Percentiles rank a stretch among this genome's conserved stretches.
These are phyloP conservation scores for Paecilomyces variotii DNA, from an alignment of 2,329 filamentous ascomycete species.

Conservation along the genomic window DNA sequence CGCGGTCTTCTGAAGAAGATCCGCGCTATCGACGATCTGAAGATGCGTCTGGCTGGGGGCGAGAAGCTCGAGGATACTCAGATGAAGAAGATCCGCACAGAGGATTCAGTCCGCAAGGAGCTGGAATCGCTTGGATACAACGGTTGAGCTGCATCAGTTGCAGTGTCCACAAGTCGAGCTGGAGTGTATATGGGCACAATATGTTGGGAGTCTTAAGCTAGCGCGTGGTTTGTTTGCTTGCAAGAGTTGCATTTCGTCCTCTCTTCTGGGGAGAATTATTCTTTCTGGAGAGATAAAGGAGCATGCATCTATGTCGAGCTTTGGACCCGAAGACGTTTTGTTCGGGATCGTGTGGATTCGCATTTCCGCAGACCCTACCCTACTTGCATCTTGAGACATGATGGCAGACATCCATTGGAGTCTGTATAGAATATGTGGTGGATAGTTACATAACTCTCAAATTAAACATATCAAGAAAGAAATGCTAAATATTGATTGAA, in stretches of 20 bases:
- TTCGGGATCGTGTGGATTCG: neutral
- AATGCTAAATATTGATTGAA: slow-evolving; percentile 8
- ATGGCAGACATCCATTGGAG: neutral
- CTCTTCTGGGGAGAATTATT: neutral
- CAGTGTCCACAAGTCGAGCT: neutral
- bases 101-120: slow-evolving; percentile 75
- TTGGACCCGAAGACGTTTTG: neutral
- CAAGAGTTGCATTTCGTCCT: neutral
- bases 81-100: slow-evolving; percentile 94
- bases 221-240: neutral
- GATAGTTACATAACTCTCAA: neutral
- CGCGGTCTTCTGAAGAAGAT: slow-evolving; percentile 94
- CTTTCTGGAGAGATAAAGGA: neutral
- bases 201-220: neutral
- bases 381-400: neutral
- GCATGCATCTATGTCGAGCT: neutral
- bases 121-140: slow-evolving; percentile 54
- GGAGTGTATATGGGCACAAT: neutral
- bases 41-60: slow-evolving; percentile 88
- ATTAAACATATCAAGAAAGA: neutral
- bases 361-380: neutral
- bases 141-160: slow-evolving; percentile 15
- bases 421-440: slow-evolving; percentile 3
- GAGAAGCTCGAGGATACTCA: slow-evolving; percentile 98
- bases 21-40: slow-evolving; percentile 91